Conservation (phyloP, 371 early-diverging fungal species). For the Cokeromyces recurvatus region DNA sequence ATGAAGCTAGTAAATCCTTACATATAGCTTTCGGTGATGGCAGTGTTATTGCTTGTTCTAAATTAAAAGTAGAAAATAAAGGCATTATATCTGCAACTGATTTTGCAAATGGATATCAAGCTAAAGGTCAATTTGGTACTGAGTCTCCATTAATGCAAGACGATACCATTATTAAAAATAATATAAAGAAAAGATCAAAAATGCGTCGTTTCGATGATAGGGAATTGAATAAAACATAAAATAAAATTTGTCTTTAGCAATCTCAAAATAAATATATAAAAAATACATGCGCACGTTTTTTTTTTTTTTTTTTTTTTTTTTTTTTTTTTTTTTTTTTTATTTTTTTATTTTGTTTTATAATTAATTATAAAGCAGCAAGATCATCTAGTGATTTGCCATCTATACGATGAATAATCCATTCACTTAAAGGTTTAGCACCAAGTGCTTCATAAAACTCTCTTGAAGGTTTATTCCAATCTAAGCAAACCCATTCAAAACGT, state of each 20-base stretch:
- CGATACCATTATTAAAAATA: too few relatives aligned
- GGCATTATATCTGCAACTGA: conserved; percentile 52
- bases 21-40: conserved; percentile 45
- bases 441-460: conserved; percentile 52
- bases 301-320: too few relatives aligned
- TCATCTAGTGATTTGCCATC: conserved; percentile 52
- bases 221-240: too few relatives aligned
- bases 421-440: conserved; percentile 57
- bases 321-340: too few relatives aligned
- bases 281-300: too few relatives aligned
- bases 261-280: too few relatives aligned
- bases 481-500: conserved; percentile 69
- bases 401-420: conserved; percentile 70
- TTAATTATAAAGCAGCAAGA: conserved; percentile 47
- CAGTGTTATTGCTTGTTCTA: conserved; percentile 33
- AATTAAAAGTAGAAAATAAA: conserved; percentile 60
- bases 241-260: too few relatives aligned
- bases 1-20: conserved; percentile 27
- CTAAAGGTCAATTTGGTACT: conserved; percentile 5
- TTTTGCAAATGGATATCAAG: conserved; percentile 75
- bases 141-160: too few relatives aligned
- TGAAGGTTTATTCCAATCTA: conserved; percentile 16
- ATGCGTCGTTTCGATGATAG: too few relatives aligned
- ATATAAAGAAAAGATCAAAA: too few relatives aligned
- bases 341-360: too few relatives aligned